A percentile compares a stretch with the other conserved stretches of the same genome.
Evolutionary conservation across 768 basidiomycete genomes (phyloP).

Genomic region (Xerocomellus chrysenteron): DNA sequence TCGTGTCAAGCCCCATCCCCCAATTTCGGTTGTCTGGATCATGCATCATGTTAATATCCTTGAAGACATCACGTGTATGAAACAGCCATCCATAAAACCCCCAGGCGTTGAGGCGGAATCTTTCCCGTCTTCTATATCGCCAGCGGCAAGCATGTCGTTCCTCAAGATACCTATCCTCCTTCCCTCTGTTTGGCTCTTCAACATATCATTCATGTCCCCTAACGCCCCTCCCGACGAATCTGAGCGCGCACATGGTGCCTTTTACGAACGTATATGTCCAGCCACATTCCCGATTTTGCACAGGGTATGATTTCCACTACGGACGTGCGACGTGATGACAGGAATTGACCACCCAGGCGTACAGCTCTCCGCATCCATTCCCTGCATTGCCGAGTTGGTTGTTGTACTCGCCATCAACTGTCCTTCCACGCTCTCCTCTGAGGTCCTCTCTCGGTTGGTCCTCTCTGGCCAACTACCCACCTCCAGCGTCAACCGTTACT

Average conservation of each 20-base stretch:
- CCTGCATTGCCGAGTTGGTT: constrained; percentile 28
- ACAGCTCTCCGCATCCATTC: constrained; percentile 29
- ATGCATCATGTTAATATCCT: neutral
- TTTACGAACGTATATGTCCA: constrained; percentile 27
- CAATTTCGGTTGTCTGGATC: neutral
- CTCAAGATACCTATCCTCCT: constrained; percentile 24
- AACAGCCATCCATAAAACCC: constrained; percentile 11
- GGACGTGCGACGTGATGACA: neutral
- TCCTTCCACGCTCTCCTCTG: constrained; percentile 21
- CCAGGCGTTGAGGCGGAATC: neutral
- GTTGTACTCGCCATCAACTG: constrained; percentile 19
- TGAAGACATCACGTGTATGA: constrained; percentile 17
- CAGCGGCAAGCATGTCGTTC: constrained; percentile 15
- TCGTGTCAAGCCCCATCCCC: neutral
- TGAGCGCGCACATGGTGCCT: constrained; percentile 17
- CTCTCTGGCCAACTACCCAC: constrained; percentile 21
- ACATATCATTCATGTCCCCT: constrained; percentile 25
- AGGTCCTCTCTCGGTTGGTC: constrained; percentile 19
- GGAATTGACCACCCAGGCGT: constrained; percentile 1
- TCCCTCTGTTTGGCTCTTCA: constrained; percentile 29
- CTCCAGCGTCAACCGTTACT: constrained; percentile 22
- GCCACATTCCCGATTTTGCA: constrained; percentile 20
- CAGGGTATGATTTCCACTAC: constrained; percentile 15
- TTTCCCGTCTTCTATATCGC: neutral
- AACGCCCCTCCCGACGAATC: constrained; percentile 18